These are phyloP conservation scores for Colletotrichum chrysophilum DNA, from an alignment of 2,329 filamentous ascomycete genomes.

Conservation along the genomic window DNA sequence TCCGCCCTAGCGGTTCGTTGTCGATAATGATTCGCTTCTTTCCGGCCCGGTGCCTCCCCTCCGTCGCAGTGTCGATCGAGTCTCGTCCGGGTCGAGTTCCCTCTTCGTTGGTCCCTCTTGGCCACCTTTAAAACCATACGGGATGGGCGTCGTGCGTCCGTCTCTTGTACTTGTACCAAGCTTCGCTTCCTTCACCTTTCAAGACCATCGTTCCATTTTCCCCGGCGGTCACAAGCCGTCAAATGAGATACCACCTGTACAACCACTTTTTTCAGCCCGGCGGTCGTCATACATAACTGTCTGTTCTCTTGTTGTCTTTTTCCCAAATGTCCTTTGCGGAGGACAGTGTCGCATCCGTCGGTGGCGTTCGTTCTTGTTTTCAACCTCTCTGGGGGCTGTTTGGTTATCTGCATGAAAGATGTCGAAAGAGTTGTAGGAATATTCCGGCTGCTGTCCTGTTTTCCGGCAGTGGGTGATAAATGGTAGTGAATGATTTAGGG, in stretches of 20 bases:
- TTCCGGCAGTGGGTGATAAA: neutral
- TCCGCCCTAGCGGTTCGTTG: conserved; percentile 9
- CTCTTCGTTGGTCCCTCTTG: neutral
- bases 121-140: neutral
- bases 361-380: neutral
- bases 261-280: neutral
- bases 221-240: conserved; percentile 13
- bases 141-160: neutral
- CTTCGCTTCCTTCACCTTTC: neutral
- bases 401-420: conserved; percentile 1
- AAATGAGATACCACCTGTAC: conserved; percentile 25
- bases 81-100: neutral
- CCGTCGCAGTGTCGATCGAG: conserved; percentile 1
- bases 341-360: conserved; percentile 1
- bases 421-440: conserved; percentile 1
- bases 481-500: neutral
- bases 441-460: neutral
- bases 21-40: conserved; percentile 17
- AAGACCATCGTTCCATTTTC: conserved; percentile 2
- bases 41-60: neutral
- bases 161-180: conserved; percentile 9
- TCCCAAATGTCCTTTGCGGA: neutral
- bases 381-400: neutral
- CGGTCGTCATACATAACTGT: conserved; percentile 6
- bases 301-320: neutral